Percentiles rank a stretch among this genome's conserved stretches.
Conservation (phyloP, 1,139 yeast species). For the Pichiaceae sp. region DNA sequence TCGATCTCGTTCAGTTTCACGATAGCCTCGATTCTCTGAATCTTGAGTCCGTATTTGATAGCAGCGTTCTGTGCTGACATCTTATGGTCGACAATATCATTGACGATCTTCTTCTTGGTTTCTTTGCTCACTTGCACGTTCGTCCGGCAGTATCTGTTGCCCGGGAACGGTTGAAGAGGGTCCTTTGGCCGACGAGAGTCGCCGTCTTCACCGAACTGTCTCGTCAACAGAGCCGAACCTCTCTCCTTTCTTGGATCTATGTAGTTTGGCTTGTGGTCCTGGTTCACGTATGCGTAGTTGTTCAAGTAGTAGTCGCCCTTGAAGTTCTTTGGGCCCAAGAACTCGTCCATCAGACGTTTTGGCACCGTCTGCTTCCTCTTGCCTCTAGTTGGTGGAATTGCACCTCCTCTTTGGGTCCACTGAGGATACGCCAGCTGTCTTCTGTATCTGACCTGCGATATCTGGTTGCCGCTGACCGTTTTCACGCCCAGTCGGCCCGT, state of each 20-base stretch:
- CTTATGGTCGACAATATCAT: constrained; percentile 45
- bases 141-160: constrained; percentile 61
- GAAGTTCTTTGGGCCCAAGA: constrained; percentile 76
- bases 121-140: constrained; percentile 51
- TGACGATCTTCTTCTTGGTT: constrained; percentile 51
- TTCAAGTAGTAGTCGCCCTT: constrained; percentile 77
- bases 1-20: constrained; percentile 61
- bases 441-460: constrained; percentile 27
- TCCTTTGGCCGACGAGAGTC: constrained; percentile 8
- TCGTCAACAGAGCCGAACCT: constrained; percentile 28
- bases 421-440: constrained; percentile 41
- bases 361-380: constrained; percentile 33
- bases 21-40: constrained; percentile 83
- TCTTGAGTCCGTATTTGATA: constrained; percentile 67
- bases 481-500: constrained; percentile 8
- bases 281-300: constrained; percentile 68
- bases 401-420: constrained; percentile 32
- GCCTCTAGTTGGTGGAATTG: constrained; percentile 33
- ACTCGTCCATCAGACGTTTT: constrained; percentile 36
- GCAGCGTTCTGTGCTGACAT: constrained; percentile 68
- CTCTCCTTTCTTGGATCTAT: constrained; percentile 49
- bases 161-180: constrained; percentile 68
- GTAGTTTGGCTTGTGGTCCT: constrained; percentile 67
- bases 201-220: constrained; percentile 1
- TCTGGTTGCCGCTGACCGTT: constrained; percentile 11